Evolutionary conservation across 2,329 filamentous ascomycete species (phyloP).

Genomic region (Aspergillus tamarii): DNA sequence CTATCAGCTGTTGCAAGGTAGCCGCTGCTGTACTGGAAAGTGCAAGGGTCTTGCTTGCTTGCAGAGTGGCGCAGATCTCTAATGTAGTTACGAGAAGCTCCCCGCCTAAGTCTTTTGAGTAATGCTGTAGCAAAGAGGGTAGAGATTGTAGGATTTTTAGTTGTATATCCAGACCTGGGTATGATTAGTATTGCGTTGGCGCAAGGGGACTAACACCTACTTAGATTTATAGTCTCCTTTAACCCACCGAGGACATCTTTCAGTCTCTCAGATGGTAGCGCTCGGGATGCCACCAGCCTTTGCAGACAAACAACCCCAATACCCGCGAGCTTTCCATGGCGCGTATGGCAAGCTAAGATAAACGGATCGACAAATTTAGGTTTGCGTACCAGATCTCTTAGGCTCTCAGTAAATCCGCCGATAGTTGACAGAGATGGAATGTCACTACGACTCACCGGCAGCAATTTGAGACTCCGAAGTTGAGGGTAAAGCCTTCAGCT

Average conservation of each 20-base stretch:
- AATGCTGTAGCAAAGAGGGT: slow-evolving; percentile 87
- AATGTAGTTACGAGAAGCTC: slow-evolving; percentile 79
- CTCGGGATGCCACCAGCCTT: slow-evolving; percentile 79
- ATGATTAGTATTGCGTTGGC: slow-evolving; percentile 24
- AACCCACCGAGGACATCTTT: slow-evolving; percentile 87
- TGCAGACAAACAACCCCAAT: slow-evolving; percentile 89
- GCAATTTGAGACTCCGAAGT: slow-evolving; percentile 77
- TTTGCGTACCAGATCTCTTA: slow-evolving; percentile 76
- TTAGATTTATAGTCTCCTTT: slow-evolving; percentile 73
- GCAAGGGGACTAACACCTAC: slow-evolving; percentile 50
- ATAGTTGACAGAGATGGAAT: not conserved
- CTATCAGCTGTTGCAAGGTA: slow-evolving; percentile 92
- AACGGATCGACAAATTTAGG: slow-evolving; percentile 90
- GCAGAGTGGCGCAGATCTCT: slow-evolving; percentile 88
- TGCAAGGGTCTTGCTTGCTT: slow-evolving; percentile 88
- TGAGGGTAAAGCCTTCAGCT: slow-evolving; percentile 75
- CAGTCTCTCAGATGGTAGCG: slow-evolving; percentile 76
- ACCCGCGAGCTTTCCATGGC: slow-evolving; percentile 85
- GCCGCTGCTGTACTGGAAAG: slow-evolving; percentile 95
- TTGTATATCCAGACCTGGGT: slow-evolving; percentile 76
- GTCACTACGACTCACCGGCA: slow-evolving; percentile 56
- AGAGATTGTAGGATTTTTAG: slow-evolving; percentile 93
- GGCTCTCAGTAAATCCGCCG: slow-evolving; percentile 29
- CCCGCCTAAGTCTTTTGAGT: slow-evolving; percentile 77
- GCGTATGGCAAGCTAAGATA: slow-evolving; percentile 86